phyloP scores from a whole-genome alignment of 1,139 yeast genomes.

The Yamadazyma atlantica region DNA sequence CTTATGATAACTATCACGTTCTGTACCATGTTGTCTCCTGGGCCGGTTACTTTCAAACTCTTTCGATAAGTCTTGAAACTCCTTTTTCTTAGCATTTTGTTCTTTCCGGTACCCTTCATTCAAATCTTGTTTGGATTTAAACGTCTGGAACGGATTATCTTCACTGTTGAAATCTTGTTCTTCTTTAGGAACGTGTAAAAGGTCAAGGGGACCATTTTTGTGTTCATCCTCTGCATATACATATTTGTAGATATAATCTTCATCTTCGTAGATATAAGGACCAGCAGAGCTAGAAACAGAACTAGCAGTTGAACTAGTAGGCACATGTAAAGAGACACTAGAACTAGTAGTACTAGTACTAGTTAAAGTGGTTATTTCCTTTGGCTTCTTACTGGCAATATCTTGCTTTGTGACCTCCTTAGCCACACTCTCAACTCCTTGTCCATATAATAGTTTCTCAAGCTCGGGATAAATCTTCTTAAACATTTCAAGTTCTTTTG shows the following conservation, averaged over 20 bases:
- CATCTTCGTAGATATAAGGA: not conserved
- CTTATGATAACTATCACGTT: not conserved
- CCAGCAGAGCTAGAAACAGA: not conserved
- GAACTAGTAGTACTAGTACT: not conserved
- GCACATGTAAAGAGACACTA: no score
- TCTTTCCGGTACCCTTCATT: slow-evolving; percentile 12
- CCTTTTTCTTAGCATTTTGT: slow-evolving; percentile 4
- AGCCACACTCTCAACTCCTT: not conserved
- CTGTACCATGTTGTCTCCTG: not conserved
- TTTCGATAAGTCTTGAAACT: not conserved
- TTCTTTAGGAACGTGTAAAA: slow-evolving; percentile 4
- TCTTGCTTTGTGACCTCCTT: not conserved
- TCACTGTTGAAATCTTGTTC: not conserved
- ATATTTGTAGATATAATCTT: slow-evolving; percentile 6
- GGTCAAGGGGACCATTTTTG: slow-evolving; percentile 5
- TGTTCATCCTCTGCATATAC: slow-evolving; percentile 8
- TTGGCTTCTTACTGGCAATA: not conserved
- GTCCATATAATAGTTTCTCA: not conserved
- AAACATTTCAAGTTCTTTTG: not conserved
- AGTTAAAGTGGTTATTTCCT: not conserved
- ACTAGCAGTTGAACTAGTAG: not conserved
- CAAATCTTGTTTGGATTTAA: slow-evolving; percentile 13
- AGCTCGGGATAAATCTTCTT: not conserved
- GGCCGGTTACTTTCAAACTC: not conserved
- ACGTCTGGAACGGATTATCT: slow-evolving; percentile 16